A percentile compares a stretch with the other conserved stretches of the same genome.
phyloP scores from a whole-genome alignment of 352 stramenopile genomes.

The Pseudoperonospora humuli region DNA sequence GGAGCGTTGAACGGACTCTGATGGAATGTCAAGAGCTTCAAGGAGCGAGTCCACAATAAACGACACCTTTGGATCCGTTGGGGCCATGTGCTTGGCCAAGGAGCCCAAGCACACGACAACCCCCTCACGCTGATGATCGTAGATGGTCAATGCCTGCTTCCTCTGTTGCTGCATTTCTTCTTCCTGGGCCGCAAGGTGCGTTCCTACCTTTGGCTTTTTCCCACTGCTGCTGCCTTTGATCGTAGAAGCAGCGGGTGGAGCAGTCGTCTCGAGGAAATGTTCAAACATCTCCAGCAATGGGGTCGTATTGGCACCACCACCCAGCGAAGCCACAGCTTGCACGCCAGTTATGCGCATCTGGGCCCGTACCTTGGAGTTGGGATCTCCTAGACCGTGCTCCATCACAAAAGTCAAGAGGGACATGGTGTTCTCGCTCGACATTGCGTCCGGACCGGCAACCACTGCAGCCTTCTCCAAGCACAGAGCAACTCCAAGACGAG shows the following conservation, averaged over 20 bases:
- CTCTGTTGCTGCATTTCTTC: slow-evolving; percentile 26
- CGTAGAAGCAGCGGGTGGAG: slow-evolving; percentile 11
- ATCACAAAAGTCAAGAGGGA: slow-evolving; percentile 75
- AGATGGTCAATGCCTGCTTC: slow-evolving; percentile 39
- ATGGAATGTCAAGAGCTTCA: slow-evolving; percentile 86
- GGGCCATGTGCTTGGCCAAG: slow-evolving; percentile 86
- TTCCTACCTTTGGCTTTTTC: slow-evolving; percentile 31
- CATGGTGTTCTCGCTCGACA: slow-evolving; percentile 58
- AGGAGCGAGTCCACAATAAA: slow-evolving; percentile 84
- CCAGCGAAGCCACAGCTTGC: slow-evolving; percentile 63
- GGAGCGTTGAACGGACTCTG: slow-evolving; percentile 89
- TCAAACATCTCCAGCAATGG: slow-evolving; percentile 71
- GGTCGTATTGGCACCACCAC: slow-evolving; percentile 54
- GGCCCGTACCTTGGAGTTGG: slow-evolving; percentile 58
- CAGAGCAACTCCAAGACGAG: slow-evolving; percentile 63
- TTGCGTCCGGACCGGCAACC: slow-evolving; percentile 20
- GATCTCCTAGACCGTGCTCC: slow-evolving; percentile 63
- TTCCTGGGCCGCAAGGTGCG: slow-evolving; percentile 20
- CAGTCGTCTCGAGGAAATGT: slow-evolving; percentile 56
- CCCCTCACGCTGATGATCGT: slow-evolving; percentile 86
- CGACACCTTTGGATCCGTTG: slow-evolving; percentile 82
- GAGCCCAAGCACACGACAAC: slow-evolving; percentile 87
- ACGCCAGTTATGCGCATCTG: slow-evolving; percentile 84
- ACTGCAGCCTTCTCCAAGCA: slow-evolving; percentile 67
- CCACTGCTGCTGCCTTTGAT: slow-evolving; percentile 1